Conservation (phyloP, 805 yeast genomes). For the Lipomyces chichibuensis region DNA sequence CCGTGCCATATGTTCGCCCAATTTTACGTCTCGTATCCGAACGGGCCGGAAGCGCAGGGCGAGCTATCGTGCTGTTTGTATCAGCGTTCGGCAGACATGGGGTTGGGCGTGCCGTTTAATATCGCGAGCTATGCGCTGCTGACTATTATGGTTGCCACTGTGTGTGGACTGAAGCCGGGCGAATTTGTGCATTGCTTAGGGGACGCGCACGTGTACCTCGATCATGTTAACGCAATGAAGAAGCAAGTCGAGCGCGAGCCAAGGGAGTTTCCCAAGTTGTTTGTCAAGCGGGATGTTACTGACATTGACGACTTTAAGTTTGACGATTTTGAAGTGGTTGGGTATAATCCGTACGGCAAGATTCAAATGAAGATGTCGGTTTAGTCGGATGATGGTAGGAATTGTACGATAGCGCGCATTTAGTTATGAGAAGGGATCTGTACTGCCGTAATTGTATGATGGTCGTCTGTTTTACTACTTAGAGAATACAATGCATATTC, state of each 20-base stretch:
- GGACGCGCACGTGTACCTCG: constrained; percentile 92
- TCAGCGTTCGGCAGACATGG: constrained; percentile 99
- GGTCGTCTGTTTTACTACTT: not conserved
- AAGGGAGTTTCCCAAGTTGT: constrained; percentile 74
- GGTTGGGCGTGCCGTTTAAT: constrained; percentile 98
- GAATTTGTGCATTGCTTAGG: constrained; percentile 95
- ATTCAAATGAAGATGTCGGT: constrained; percentile 98
- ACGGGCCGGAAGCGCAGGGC: constrained; percentile 54
- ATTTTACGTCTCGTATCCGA: constrained; percentile 88
- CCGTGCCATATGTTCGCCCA: constrained; percentile 98
- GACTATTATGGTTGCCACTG: constrained; percentile 92
- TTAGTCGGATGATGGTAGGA: constrained; percentile 43
- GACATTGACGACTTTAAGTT: constrained; percentile 83
- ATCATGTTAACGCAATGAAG: constrained; percentile 88
- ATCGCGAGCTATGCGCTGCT: constrained; percentile 94
- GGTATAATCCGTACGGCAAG: constrained; percentile 77
- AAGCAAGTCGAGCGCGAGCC: constrained; percentile 80
- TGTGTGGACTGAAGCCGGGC: constrained; percentile 94
- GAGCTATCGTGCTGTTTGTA: constrained; percentile 84
- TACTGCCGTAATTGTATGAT: not conserved
- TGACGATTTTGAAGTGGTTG: constrained; percentile 83
- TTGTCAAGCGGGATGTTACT: constrained; percentile 65
- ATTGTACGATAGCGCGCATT: not conserved
- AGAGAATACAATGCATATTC: not conserved
- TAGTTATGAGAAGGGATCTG: not conserved